Evolutionary conservation across 1,139 yeast genomes (phyloP).

Genomic region (Yamadazyma sp.): DNA sequence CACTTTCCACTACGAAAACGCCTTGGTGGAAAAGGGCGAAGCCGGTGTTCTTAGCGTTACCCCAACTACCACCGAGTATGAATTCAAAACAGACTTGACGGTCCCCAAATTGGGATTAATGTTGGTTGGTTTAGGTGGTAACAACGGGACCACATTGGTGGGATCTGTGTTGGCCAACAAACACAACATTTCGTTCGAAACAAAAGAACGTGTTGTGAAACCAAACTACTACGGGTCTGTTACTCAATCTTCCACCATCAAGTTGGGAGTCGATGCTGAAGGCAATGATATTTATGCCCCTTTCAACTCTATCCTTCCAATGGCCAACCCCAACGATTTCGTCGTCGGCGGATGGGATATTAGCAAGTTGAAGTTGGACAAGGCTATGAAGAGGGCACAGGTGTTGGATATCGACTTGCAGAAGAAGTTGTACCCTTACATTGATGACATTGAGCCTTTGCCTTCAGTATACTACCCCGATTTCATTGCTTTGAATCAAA

Average conservation of each 20-base stretch:
- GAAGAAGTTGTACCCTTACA: conserved; percentile 66
- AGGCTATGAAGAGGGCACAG: conserved; percentile 82
- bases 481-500: conserved; percentile 94
- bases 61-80: conserved; percentile 72
- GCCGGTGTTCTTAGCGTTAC: conserved; percentile 66
- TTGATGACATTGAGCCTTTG: conserved; percentile 68
- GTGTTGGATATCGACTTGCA: conserved; percentile 87
- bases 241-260: conserved; percentile 88
- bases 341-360: conserved; percentile 97
- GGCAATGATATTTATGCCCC: conserved; percentile 94
- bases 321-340: conserved; percentile 87
- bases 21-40: conserved; percentile 39
- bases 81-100: conserved; percentile 80
- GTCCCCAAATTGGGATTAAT: conserved; percentile 86
- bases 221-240: conserved; percentile 96
- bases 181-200: conserved; percentile 73
- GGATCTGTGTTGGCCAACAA: conserved; percentile 87
- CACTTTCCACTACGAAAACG: conserved; percentile 53
- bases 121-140: conserved; percentile 95
- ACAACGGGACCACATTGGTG: conserved; percentile 89
- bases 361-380: conserved; percentile 64
- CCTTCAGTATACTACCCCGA: conserved; percentile 93
- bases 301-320: conserved; percentile 83
- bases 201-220: conserved; percentile 75
- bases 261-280: conserved; percentile 77